These are phyloP conservation scores for Nitzschia sp. DNA, from an alignment of 108 stramenopile species.

Conservation along the genomic window DNA sequence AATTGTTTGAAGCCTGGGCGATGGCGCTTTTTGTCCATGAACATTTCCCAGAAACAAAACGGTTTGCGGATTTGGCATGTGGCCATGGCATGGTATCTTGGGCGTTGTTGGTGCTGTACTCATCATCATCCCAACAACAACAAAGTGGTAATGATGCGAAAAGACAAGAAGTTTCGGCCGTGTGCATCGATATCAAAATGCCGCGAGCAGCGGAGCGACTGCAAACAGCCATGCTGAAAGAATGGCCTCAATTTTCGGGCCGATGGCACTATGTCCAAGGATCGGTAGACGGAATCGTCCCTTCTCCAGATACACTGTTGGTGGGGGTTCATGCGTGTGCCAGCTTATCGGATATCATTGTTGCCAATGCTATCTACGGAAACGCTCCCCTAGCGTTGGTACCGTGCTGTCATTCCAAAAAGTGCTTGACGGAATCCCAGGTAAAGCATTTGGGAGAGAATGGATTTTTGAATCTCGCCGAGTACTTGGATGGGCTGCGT, in stretches of 20 bases:
- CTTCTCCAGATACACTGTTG: conserved; percentile 44
- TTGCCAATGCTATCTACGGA: conserved; percentile 37
- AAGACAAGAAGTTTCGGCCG: conserved; percentile 11
- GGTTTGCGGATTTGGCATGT: conserved; percentile 54
- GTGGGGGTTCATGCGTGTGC: conserved; percentile 61
- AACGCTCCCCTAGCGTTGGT: conserved; percentile 52
- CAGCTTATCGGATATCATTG: conserved; percentile 44
- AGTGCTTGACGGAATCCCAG: background rate
- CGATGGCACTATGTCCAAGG: conserved; percentile 63
- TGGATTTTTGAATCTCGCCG: conserved; percentile 9
- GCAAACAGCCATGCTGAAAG: conserved; percentile 31
- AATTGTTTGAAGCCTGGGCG: conserved; percentile 67
- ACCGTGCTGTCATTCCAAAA: conserved; percentile 55
- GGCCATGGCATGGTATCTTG: conserved; percentile 64
- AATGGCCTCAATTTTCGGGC: conserved; percentile 38
- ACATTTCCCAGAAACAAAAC: conserved; percentile 23
- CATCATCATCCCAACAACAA: conserved; percentile 15
- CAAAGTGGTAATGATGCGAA: background rate
- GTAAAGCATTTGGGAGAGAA: background rate
- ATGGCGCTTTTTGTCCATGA: conserved; percentile 53
- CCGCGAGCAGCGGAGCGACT: conserved; percentile 50
- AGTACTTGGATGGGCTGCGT: conserved; percentile 41
- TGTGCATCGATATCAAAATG: conserved; percentile 55
- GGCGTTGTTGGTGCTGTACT: conserved; percentile 49
- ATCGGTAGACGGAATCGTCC: conserved; percentile 35